Base-by-base conservation (phyloP, 805 yeast genomes). In the Pachysolen tannophilus region DNA sequence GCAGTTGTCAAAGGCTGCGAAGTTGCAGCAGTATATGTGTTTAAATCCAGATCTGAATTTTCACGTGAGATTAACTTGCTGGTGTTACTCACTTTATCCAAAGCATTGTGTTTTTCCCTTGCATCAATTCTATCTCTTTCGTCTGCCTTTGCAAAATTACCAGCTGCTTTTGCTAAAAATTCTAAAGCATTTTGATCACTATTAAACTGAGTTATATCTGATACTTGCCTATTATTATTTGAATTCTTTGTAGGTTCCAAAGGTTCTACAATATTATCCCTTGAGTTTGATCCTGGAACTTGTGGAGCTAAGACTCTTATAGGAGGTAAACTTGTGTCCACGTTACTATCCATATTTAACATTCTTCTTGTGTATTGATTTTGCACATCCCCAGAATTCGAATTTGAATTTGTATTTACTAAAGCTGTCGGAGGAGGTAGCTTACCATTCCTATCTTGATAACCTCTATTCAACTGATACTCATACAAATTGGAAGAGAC, bases 81-180 rank as follows among this genome's bases (percentile, higher is more conserved):
- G 36, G 29, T 34, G 39, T 28, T 17, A 34, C 32, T 35, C 17
- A 23, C 40, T n/a, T 42, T 48, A 35, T 73, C 80, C 11, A 74
- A 45, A 39, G 61, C 67, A 29, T 61, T 65, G 40, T 73, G 74
- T 39, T 65, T 61, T 32, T 60, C 62, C 35, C 66, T 52, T 1
- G 73, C 82, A 50, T 67, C 72, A 26, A 74, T 72, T 27, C 72
- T 59, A 47, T 78, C 84, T 42, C 82, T 59, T 42, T 69, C 77
- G 47, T 77, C 85, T 3, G 82, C 79, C 40, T 70, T 65, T 3
- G 87, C 83, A 14, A 80, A 77, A 8, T 80, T 71, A 0, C 87
- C 90, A 1, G 90, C 92, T 0, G 87, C 84, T 43, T 78, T 77
- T 5, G 92, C 90, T 16, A 82, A 53, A 50, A 77, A 82, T 20